These are phyloP conservation scores for Corchorus capsularis DNA, from an alignment of 345 rosid genomes.

Conservation along the genomic window DNA sequence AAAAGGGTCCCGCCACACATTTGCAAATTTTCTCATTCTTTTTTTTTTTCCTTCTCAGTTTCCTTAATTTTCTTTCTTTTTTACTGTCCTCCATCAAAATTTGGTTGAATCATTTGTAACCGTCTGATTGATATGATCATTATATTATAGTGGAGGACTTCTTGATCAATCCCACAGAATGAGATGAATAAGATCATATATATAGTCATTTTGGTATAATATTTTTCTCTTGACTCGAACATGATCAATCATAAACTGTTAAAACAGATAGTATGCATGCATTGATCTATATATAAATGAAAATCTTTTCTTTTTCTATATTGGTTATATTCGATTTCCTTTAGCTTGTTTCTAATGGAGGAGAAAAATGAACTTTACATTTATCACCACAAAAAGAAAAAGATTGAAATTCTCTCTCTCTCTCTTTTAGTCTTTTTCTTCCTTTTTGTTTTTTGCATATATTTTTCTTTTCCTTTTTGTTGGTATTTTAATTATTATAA, in stretches of 20 bases:
- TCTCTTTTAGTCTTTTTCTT: too few relatives aligned
- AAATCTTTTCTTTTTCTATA: neutral
- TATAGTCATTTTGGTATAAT: neutral
- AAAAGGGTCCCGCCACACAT: neutral
- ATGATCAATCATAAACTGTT: too few relatives aligned
- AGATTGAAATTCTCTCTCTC: neutral
- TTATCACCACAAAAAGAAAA: neutral
- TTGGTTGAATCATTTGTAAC: neutral
- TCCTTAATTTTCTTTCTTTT: too few relatives aligned
- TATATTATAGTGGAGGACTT: neutral
- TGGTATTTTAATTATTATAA: conserved; percentile 4
- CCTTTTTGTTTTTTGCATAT: neutral
- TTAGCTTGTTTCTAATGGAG: neutral
- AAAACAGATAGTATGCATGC: too few relatives aligned
- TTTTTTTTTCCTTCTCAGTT: neutral
- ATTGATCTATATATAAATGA: too few relatives aligned
- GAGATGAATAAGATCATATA: neutral
- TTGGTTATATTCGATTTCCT: neutral
- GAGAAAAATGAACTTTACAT: neutral
- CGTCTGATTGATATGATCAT: neutral
- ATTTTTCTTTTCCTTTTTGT: neutral
- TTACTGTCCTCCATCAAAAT: neutral
- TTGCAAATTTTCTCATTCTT: neutral
- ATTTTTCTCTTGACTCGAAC: too few relatives aligned
- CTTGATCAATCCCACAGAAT: neutral